Percentiles rank a stretch among this genome's conserved stretches.
phyloP scores from a whole-genome alignment of 495 filamentous ascomycete genomes.

The Talaromyces adpressus region DNA sequence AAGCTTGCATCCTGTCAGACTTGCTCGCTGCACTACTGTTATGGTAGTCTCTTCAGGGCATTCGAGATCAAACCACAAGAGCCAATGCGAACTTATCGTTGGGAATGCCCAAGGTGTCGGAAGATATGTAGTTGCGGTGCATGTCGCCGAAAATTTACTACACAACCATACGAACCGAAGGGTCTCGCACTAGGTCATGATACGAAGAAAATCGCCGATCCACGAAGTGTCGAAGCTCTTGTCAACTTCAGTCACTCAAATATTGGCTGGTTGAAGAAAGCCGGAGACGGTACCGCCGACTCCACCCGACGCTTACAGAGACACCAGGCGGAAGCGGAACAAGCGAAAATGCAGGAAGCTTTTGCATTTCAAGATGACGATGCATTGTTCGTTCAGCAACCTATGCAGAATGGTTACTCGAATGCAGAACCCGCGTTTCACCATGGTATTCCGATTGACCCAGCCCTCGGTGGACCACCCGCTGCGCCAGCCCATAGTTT shows the following conservation, averaged over 20 bases:
- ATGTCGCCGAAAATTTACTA: constrained; percentile 55
- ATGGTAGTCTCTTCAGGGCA: constrained; percentile 78
- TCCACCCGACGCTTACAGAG: constrained; percentile 41
- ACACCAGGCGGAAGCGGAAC: constrained; percentile 42
- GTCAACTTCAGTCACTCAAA: constrained; percentile 84
- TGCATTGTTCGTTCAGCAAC: constrained; percentile 11
- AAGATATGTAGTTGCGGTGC: constrained; percentile 76
- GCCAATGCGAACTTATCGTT: constrained; percentile 68
- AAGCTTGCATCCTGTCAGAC: constrained; percentile 70
- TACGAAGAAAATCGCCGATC: constrained; percentile 80
- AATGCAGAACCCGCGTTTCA: constrained; percentile 13
- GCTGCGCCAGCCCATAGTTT: neutral
- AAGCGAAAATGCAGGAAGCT: constrained; percentile 34
- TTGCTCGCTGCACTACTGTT: constrained; percentile 75
- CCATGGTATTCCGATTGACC: constrained; percentile 44
- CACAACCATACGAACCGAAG: constrained; percentile 71
- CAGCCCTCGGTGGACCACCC: constrained; percentile 24
- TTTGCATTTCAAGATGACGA: constrained; percentile 32
- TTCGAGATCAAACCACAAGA: constrained; percentile 79
- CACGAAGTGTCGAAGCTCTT: constrained; percentile 76
- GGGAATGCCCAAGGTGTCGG: constrained; percentile 82
- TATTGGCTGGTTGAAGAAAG: constrained; percentile 63
- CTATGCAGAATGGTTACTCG: constrained; percentile 14
- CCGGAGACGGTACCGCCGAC: constrained; percentile 31
- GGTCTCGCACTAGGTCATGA: constrained; percentile 83